Evolutionary conservation across 2,329 filamentous ascomycete genomes (phyloP), one percentile per base, ranked within the genome.

Genomic region (Pestalotiopsis sp.): DNA sequence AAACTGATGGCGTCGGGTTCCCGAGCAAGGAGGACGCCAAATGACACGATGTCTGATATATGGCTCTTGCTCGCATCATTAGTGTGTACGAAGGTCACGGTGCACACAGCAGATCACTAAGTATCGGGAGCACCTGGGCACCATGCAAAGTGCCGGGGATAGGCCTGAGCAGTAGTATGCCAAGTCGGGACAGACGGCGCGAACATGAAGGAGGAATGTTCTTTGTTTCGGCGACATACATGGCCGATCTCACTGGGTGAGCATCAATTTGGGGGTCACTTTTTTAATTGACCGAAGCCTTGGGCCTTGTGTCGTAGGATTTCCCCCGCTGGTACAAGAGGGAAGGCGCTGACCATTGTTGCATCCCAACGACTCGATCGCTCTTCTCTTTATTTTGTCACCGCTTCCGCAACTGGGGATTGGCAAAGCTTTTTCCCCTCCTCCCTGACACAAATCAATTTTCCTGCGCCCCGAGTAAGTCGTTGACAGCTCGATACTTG

Each of bases 151-250:
- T n/a, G 45, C 17, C 45, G 20, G 45, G 45, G 45, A 52, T 20
- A 23, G 45, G 45, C 45, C 45, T n/a, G 45, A 20, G 27, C 14
- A 20, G 6, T 45, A 17, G n/a, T 13, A n/a, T 49, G 63, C 49
- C 63, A 66, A 66, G 63, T 58, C 63, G 63, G 63, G 27, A 66
- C 13, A 38, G 17, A 66, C 63, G 63, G 63, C 63, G 62, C 38
- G 41, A 20, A n/a, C 45, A 52, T n/a, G 45, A 52, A 52, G 45
- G 45, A 52, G 45, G 45, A 20, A n/a, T 52, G 45, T 62, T 39
- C n/a, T n/a, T 31, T 13, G 25, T 61, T 61, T 61, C 58, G 27
- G 27, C 27, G 58, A 36, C 14, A 61, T 17, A 27, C 27, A 17
- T 45, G 17, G 45, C 45, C 45, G 9, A 52, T 52, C 45, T 52